Evolutionary conservation across 768 basidiomycete species (phyloP).

Genomic region (Serendipita sp.): DNA sequence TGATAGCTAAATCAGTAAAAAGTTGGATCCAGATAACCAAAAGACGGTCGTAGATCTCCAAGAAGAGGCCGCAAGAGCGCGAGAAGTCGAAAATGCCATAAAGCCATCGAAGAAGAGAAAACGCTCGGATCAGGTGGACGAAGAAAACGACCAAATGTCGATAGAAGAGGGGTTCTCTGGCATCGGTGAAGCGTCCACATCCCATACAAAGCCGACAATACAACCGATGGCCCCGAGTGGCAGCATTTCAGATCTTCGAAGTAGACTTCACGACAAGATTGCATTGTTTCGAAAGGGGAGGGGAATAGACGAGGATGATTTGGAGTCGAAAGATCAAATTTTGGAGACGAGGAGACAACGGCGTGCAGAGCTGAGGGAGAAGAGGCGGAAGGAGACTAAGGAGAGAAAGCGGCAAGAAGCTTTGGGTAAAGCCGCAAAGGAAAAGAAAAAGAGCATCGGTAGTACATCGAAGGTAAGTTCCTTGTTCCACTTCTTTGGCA

Average conservation of each 20-base stretch:
- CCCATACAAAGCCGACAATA: slow-evolving; percentile 15
- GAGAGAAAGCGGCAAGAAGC: slow-evolving; percentile 62
- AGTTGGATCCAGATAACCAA: slow-evolving; percentile 85
- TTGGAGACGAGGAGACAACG: slow-evolving; percentile 64
- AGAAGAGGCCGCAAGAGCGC: slow-evolving; percentile 28
- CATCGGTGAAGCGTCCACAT: slow-evolving; percentile 12
- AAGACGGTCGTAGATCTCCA: slow-evolving; percentile 64
- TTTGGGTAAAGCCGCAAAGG: slow-evolving; percentile 25
- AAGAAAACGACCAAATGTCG: slow-evolving; percentile 16
- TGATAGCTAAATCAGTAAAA: not conserved
- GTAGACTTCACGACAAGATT: slow-evolving; percentile 64
- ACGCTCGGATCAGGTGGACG: slow-evolving; percentile 19
- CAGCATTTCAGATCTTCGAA: slow-evolving; percentile 47
- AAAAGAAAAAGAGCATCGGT: slow-evolving; percentile 23
- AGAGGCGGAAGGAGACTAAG: slow-evolving; percentile 67
- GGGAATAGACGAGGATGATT: slow-evolving; percentile 20
- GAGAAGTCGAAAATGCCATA: slow-evolving; percentile 18
- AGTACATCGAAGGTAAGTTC: slow-evolving; percentile 38
- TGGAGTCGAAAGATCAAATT: slow-evolving; percentile 61
- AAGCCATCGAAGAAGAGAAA: slow-evolving; percentile 9
- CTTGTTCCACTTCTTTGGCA: not conserved
- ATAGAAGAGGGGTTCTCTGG: not conserved
- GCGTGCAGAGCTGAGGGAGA: slow-evolving; percentile 70
- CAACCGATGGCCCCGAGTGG: slow-evolving; percentile 51
- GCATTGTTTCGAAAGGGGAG: slow-evolving; percentile 42